A percentile compares a stretch with the other conserved stretches of the same genome.
Conservation (phyloP, 2,329 filamentous ascomycete genomes). For the Epichloe hybrida region DNA sequence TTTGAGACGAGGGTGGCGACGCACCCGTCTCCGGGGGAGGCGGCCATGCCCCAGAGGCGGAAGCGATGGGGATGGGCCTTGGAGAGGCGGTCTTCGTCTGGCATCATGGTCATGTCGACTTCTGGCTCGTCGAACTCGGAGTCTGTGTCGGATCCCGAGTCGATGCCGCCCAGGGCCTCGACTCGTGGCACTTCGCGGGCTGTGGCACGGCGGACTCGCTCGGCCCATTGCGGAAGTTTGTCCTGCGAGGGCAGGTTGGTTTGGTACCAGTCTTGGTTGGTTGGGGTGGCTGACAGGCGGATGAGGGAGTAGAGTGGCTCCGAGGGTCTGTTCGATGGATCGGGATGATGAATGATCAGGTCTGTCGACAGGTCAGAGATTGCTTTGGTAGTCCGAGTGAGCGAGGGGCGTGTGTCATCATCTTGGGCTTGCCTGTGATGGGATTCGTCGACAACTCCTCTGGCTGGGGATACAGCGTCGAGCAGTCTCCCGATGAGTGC, state of each 20-base stretch:
- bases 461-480: constrained; percentile 29
- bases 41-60: constrained; percentile 39
- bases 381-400: background rate
- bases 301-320: constrained; percentile 37
- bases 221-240: constrained; percentile 31
- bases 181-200: constrained; percentile 30
- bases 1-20: constrained; percentile 36
- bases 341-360: constrained; percentile 28
- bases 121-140: constrained; percentile 7
- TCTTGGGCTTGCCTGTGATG: constrained; percentile 9
- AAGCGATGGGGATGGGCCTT: constrained; percentile 36
- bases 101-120: constrained; percentile 5
- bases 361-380: constrained; percentile 18
- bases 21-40: constrained; percentile 38
- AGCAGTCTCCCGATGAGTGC: constrained; percentile 31
- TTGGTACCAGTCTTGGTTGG: constrained; percentile 39
- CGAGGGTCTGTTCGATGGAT: constrained; percentile 10
- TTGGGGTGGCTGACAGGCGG: constrained; percentile 37
- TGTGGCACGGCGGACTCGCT: constrained; percentile 30
- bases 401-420: background rate
- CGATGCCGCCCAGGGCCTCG: constrained; percentile 26
- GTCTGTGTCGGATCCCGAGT: constrained; percentile 12
- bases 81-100: constrained; percentile 20
- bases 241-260: constrained; percentile 27
- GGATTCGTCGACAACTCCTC: constrained; percentile 20